Base-by-base conservation (phyloP, 78 protist genomes). In the Dictyostelium brefeldianum region DNA sequence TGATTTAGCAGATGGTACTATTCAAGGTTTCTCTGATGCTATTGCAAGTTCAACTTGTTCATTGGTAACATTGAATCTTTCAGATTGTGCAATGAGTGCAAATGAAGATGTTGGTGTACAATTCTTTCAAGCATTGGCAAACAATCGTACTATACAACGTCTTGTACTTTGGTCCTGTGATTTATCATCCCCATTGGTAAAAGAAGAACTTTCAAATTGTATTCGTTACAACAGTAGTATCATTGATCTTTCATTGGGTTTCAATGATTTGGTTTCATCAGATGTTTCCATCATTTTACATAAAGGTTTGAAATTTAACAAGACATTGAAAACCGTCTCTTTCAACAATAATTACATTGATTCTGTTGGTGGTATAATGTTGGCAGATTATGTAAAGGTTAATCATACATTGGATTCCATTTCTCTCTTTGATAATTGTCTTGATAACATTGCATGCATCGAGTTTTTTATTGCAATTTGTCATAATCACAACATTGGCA, bases 261-360 rank as follows among this genome's bases (percentile, higher is more conserved):
- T 75, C 93, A 87, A 87, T 46, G 75, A 56, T 14, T 70, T 87
- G 54, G 31, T 69, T 12, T 77, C 80, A 1, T 62, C 64, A 29
- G 93, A 87, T 54, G 50, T 87, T 3, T 53, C 75, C 6, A n/a
- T 67, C 18, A 22, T 87, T 2, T 29, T 77, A 2, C 81, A 54
- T 4, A 78, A 87, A 14, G 93, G 93, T 59, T 73, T 87, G 18
- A 22, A 51, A 27, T 64, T 75, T 79, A 87, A 87, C 62, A 87
- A 43, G 10, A 87, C 93, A n/a, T 29, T 87, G 5, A 50, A 50
- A 50, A 36, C 36, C 11, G 18, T 87, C 4, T 48, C 83, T 0
- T 80, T 87, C 93, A 87, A 87, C 27, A 87, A 87, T 41, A 87
- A 87, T 43, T 80, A 77, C 25, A 87, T 87, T 59, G n/a, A 46